Evolutionary conservation across 306 rosid species (phyloP).

Genomic region (Trifolium repens): DNA sequence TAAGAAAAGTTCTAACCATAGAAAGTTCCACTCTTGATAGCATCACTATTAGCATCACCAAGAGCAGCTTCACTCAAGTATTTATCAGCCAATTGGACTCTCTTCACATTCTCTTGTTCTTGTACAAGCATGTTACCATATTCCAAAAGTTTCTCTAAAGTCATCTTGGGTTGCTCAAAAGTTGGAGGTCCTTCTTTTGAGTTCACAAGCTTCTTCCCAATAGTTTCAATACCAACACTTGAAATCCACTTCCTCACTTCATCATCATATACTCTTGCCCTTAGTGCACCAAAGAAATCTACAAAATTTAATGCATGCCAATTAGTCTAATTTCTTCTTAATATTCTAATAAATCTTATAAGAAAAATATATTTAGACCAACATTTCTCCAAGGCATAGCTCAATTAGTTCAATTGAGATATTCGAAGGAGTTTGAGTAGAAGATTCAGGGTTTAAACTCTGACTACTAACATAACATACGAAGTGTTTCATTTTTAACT

Average conservation of each 20-base stretch:
- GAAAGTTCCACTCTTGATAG: slow-evolving; percentile 63
- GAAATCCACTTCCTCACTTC: slow-evolving; percentile 76
- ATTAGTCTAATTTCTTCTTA: not conserved
- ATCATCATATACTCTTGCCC: slow-evolving; percentile 77
- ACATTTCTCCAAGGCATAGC: too few species aligned
- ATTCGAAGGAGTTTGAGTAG: too few species aligned
- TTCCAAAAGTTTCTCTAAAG: slow-evolving; percentile 57
- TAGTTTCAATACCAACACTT: slow-evolving; percentile 50
- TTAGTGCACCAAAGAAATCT: slow-evolving; percentile 82
- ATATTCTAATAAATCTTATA: too few species aligned
- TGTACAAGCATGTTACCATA: slow-evolving; percentile 79
- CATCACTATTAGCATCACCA: slow-evolving; percentile 73
- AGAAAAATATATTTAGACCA: too few species aligned
- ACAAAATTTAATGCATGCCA: slow-evolving; percentile 2
- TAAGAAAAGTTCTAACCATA: slow-evolving; percentile 52
- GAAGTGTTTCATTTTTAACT: too few species aligned
- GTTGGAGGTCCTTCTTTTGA: slow-evolving; percentile 77
- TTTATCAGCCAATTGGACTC: slow-evolving; percentile 80
- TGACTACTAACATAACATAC: too few species aligned
- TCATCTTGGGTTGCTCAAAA: slow-evolving; percentile 73
- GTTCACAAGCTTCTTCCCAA: slow-evolving; percentile 78
- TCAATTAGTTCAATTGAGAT: too few species aligned
- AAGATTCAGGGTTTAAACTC: too few species aligned
- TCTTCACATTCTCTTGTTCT: slow-evolving; percentile 83
- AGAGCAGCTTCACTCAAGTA: slow-evolving; percentile 76